Conservation (phyloP, 2,329 filamentous ascomycete genomes). For the Dactylellina cionopaga region DNA sequence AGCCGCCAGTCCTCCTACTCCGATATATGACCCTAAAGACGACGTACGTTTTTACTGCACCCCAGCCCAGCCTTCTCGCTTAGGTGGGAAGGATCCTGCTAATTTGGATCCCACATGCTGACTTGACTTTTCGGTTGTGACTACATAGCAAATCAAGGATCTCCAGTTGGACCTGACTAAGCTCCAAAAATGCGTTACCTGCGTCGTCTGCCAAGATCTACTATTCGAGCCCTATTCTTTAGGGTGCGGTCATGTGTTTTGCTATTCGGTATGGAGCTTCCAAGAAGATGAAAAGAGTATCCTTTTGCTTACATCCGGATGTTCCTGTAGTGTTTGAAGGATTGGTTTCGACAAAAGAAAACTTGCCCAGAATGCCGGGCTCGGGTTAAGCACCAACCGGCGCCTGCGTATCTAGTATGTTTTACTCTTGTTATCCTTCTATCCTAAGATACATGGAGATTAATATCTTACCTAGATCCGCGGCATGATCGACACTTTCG, state of each 20-base stretch:
- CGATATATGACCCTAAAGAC: slow-evolving; percentile 43
- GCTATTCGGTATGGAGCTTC: slow-evolving; percentile 55
- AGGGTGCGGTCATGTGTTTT: slow-evolving; percentile 57
- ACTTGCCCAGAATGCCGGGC: slow-evolving; percentile 57
- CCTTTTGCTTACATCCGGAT: background rate
- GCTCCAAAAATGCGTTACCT: slow-evolving; percentile 57
- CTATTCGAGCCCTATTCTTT: slow-evolving; percentile 58
- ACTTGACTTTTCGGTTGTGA: slow-evolving; percentile 57
- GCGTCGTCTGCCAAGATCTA: slow-evolving; percentile 58
- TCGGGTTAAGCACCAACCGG: slow-evolving; percentile 54
- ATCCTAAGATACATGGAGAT: slow-evolving; percentile 6
- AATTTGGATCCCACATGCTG: slow-evolving; percentile 35
- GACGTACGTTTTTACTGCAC: slow-evolving; percentile 47
- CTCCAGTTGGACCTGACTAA: slow-evolving; percentile 55
- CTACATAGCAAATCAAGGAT: slow-evolving; percentile 58
- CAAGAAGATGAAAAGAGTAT: background rate
- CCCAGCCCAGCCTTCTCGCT: slow-evolving; percentile 21
- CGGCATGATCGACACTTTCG: slow-evolving; percentile 57
- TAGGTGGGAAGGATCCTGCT: slow-evolving; percentile 16
- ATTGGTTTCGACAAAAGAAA: slow-evolving; percentile 56
- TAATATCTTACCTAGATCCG: slow-evolving; percentile 52
- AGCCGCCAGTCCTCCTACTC: slow-evolving; percentile 20
- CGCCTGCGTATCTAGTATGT: slow-evolving; percentile 56
- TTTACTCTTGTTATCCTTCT: background rate
- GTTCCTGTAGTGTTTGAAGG: slow-evolving; percentile 54